Evolutionary conservation across 2,329 filamentous ascomycete species (phyloP).

Genomic region (Epichloe gansuensis): DNA sequence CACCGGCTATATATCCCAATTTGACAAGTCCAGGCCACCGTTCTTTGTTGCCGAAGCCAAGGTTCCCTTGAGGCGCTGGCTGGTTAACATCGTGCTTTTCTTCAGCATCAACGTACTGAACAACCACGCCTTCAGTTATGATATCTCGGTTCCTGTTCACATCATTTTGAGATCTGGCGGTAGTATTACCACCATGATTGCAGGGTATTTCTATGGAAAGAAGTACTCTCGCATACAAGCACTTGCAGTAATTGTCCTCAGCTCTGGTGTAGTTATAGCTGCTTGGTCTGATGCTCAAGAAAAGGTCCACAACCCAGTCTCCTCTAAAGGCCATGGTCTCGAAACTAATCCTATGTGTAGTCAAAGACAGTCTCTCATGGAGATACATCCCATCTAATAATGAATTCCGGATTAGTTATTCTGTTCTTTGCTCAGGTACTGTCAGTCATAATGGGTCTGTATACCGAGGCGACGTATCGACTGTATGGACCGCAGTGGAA

Average conservation of each 20-base stretch:
- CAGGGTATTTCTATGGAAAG: constrained; percentile 80
- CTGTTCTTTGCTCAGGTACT: constrained; percentile 80
- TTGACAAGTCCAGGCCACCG: constrained; percentile 52
- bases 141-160: constrained; percentile 90
- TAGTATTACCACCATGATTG: constrained; percentile 86
- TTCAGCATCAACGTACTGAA: constrained; percentile 92
- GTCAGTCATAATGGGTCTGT: constrained; percentile 88
- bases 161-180: constrained; percentile 93
- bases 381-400: constrained; percentile 15
- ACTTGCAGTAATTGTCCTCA: constrained; percentile 69
- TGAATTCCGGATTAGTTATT: constrained; percentile 58
- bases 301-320: constrained; percentile 45
- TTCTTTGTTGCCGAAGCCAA: constrained; percentile 65
- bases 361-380: background rate
- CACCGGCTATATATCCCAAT: constrained; percentile 63
- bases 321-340: background rate
- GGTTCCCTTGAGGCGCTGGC: constrained; percentile 75
- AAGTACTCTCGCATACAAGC: constrained; percentile 70
- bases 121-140: constrained; percentile 94
- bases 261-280: constrained; percentile 71
- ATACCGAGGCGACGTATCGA: constrained; percentile 81
- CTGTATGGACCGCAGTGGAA: constrained; percentile 82
- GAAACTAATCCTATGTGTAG: background rate
- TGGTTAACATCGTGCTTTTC: constrained; percentile 80
- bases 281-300: constrained; percentile 80